phyloP scores from a whole-genome alignment of 177 flowering plant species.

The Vitis hybrid region DNA sequence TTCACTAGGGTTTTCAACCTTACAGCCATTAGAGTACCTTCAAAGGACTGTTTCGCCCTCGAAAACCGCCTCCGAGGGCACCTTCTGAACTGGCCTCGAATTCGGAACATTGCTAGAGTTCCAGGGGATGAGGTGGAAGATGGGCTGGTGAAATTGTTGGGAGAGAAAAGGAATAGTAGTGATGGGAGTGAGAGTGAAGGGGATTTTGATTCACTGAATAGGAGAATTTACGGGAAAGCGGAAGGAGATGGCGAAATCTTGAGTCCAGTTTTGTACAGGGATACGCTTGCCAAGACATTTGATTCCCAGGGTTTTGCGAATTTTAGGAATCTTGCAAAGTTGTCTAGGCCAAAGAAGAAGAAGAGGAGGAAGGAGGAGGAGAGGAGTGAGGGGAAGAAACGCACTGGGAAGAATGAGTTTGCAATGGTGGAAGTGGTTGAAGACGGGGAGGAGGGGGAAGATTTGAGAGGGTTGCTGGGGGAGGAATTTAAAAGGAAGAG shows the following conservation, averaged over 20 bases:
- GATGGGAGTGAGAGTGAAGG: conserved; percentile 21
- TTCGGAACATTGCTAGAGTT: conserved; percentile 82
- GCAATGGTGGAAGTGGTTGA: conserved; percentile 66
- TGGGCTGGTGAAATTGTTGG: conserved; percentile 28
- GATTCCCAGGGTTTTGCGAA: conserved; percentile 65
- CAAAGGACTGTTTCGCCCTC: conserved; percentile 61
- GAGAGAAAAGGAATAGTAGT: background rate
- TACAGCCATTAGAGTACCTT: conserved; percentile 80
- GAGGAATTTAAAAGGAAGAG: conserved; percentile 50
- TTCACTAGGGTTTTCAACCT: conserved; percentile 70
- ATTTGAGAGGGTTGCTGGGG: conserved; percentile 66
- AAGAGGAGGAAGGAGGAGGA: conserved; percentile 31
- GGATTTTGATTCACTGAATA: conserved; percentile 28
- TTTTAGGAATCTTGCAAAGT: conserved; percentile 75
- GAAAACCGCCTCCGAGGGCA: conserved; percentile 85
- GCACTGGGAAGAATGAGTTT: conserved; percentile 45
- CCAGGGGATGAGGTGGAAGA: conserved; percentile 81
- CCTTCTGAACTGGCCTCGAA: conserved; percentile 91
- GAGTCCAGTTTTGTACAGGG: conserved; percentile 74
- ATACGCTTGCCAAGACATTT: conserved; percentile 64
- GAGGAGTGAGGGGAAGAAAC: conserved; percentile 16
- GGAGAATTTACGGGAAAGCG: conserved; percentile 60
- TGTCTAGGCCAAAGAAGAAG: conserved; percentile 66
- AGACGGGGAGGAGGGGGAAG: conserved; percentile 47
- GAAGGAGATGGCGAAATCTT: conserved; percentile 60